Percentiles rank a stretch among this genome's conserved stretches.
Evolutionary conservation across 257 asterid species (phyloP).

Genomic region (Solanum pinnatisectum): DNA sequence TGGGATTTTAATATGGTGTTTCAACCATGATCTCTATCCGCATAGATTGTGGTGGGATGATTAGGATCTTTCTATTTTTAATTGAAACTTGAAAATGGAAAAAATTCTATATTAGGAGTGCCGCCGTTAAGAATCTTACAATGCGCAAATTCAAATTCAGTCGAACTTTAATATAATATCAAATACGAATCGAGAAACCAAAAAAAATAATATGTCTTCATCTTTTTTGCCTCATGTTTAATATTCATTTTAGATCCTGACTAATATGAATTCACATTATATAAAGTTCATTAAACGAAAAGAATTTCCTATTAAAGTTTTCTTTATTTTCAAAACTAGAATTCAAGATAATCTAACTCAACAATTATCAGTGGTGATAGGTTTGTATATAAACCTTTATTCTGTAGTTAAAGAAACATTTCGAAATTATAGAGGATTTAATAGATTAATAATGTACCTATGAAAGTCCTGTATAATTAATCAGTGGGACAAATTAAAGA

Average conservation of each 20-base stretch:
- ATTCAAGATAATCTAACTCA: background rate
- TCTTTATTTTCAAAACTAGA: background rate
- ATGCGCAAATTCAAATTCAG: background rate
- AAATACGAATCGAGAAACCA: background rate
- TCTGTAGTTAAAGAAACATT: background rate
- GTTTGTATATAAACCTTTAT: background rate
- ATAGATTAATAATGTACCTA: background rate
- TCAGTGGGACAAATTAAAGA: background rate
- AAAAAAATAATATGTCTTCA: background rate
- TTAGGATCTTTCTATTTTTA: accelerated
- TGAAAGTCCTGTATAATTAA: background rate
- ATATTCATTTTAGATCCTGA: background rate
- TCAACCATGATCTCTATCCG: background rate
- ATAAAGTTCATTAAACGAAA: background rate
- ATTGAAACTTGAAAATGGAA: background rate
- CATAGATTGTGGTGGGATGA: accelerated
- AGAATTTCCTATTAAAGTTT: background rate
- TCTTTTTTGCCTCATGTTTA: background rate
- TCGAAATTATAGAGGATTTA: background rate
- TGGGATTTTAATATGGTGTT: background rate
- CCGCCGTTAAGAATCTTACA: too few relatives aligned
- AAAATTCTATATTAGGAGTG: background rate
- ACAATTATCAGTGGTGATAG: background rate
- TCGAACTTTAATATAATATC: background rate
- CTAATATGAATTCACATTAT: background rate